Evolutionary conservation across 257 asterid species (phyloP), one percentile per base, ranked within the genome.

Genomic region (Solanum corneliomulleri): DNA sequence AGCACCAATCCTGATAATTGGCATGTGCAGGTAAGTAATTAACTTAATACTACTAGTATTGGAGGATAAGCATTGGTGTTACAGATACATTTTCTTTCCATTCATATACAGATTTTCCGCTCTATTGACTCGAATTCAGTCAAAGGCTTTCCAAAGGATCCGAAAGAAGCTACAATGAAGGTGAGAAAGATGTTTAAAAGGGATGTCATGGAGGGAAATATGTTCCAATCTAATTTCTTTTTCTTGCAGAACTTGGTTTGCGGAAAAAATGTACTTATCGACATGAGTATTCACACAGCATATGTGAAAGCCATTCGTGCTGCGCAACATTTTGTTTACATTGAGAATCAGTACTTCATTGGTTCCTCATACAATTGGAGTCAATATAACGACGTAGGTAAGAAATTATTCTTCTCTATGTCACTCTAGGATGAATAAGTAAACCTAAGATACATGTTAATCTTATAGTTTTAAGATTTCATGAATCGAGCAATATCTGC

Each of bases 91-190:
- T 85, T 85, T 85, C 64, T 85, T 84, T 42, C 47, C 72, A 20
- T 85, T 56, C 64, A 62, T 83, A 12, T 88, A 88, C 92, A 97
- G 99, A 88, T 97, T 86, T 97, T 97, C 58, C 99, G 99, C 81
- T 97, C 99, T 29, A 97, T 96, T 87, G 99, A 97, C 91, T 97
- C 99, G 47, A 97, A 96, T 91, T 97, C 99, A 7, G 99, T 96
- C n/a, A 97, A 92, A 92, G 94, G 93, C 71, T 97, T 97, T 90
- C 98, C 99, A 1, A 97, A 96, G 93, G 96, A 95, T 90, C 98
- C 99, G 83, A 95, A 94, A 91, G 97, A 92, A 66, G 98, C 97
- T 69, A 88, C 94, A 72, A 37, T 64, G 87, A 90, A 91, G 95
- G 99, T 97, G 89, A 91, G 95, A 88, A 37, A 72, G 85, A 71